These are phyloP conservation scores for Aspergillus versicolor DNA, from an alignment of 2,329 filamentous ascomycete genomes.

Conservation along the genomic window DNA sequence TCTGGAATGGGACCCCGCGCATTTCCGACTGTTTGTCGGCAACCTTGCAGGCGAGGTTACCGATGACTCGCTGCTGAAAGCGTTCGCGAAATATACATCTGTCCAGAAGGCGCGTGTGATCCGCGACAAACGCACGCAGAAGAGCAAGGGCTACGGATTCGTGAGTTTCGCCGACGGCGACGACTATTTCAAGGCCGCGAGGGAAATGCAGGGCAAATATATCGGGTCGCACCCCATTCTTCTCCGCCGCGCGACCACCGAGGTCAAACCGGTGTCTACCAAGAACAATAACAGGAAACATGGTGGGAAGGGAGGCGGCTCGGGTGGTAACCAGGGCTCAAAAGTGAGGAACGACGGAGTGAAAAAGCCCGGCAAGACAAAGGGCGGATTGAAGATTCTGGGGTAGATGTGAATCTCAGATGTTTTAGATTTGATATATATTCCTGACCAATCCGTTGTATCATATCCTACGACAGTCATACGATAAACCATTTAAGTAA, in stretches of 20 bases:
- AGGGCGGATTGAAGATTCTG: conserved; percentile 45
- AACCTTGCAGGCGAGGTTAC: conserved; percentile 97
- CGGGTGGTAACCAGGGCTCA: conserved; percentile 33
- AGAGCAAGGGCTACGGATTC: conserved; percentile 95
- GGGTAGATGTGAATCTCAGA: conserved; percentile 31
- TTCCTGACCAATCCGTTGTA: background rate
- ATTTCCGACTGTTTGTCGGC: conserved; percentile 92
- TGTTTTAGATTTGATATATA: background rate
- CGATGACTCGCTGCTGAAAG: conserved; percentile 91
- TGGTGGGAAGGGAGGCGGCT: conserved; percentile 31
- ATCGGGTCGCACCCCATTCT: conserved; percentile 94
- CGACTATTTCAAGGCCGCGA: conserved; percentile 92
- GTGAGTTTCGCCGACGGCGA: conserved; percentile 94
- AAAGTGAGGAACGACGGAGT: conserved; percentile 47
- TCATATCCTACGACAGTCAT: background rate
- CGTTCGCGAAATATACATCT: conserved; percentile 83
- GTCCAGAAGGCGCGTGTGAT: conserved; percentile 92
- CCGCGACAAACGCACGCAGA: conserved; percentile 91
- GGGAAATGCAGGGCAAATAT: conserved; percentile 99
- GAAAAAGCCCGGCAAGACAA: conserved; percentile 48
- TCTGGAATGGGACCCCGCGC: conserved; percentile 92
- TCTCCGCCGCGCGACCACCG: conserved; percentile 83
- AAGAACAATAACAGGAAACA: conserved; percentile 61
- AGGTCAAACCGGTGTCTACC: conserved; percentile 77
- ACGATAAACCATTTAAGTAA: background rate